A percentile compares a stretch with the other conserved stretches of the same genome.
Evolutionary conservation across 768 basidiomycete species (phyloP).

Genomic region (Tricholoma sp.): DNA sequence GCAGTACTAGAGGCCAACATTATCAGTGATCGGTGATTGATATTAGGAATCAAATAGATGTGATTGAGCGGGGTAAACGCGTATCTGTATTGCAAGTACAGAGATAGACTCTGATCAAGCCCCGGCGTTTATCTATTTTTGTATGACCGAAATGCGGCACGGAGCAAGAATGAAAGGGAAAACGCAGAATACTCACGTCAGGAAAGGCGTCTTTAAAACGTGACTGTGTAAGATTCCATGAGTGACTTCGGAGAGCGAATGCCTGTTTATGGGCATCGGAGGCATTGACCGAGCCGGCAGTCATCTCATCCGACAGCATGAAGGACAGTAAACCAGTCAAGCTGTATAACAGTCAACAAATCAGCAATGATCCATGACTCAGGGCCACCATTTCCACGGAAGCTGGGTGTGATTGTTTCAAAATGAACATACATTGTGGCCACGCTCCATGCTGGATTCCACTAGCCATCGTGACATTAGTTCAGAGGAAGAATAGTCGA

Average conservation of each 20-base stretch:
- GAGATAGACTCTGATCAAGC: neutral
- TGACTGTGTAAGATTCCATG: slow-evolving; percentile 76
- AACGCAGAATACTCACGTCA: slow-evolving; percentile 53
- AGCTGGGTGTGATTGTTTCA: slow-evolving; percentile 5
- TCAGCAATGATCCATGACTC: slow-evolving; percentile 5
- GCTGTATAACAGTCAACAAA: slow-evolving; percentile 34
- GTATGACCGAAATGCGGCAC: slow-evolving; percentile 1
- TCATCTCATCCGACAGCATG: slow-evolving; percentile 96
- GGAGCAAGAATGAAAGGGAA: neutral
- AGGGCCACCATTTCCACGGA: slow-evolving; percentile 8
- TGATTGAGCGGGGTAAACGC: neutral
- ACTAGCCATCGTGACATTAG: slow-evolving; percentile 36
- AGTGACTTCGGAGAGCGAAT: slow-evolving; percentile 76
- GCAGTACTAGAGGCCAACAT: slow-evolving; percentile 53
- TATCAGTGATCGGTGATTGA: slow-evolving; percentile 6
- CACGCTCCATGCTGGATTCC: slow-evolving; percentile 96
- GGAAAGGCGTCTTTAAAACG: slow-evolving; percentile 87
- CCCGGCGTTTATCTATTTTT: neutral
- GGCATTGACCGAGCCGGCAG: slow-evolving; percentile 86
- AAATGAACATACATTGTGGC: slow-evolving; percentile 76
- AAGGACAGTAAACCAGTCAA: slow-evolving; percentile 91
- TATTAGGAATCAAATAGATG: slow-evolving; percentile 1
- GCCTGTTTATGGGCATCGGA: slow-evolving; percentile 72
- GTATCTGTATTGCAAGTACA: neutral
- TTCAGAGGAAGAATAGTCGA: neutral